phyloP scores from a whole-genome alignment of 306 rosid genomes.

The Alnus glutinosa region DNA sequence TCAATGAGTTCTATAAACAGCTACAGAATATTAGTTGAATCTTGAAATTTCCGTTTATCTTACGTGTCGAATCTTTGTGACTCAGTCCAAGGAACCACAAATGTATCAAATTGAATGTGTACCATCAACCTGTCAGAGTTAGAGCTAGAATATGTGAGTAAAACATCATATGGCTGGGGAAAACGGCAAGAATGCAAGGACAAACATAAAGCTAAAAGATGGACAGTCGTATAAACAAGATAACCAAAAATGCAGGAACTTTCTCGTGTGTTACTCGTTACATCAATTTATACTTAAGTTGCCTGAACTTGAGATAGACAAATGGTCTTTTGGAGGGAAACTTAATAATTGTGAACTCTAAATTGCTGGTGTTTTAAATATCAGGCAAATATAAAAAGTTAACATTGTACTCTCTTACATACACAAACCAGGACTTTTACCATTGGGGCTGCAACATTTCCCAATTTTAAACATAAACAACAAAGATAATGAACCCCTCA shows the following conservation, averaged over 20 bases:
- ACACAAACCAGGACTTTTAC: background rate
- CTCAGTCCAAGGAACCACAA: conserved; percentile 1
- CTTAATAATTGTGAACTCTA: background rate
- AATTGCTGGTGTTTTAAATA: background rate
- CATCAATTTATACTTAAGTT: background rate
- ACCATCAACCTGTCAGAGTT: conserved; percentile 5
- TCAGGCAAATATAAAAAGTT: background rate
- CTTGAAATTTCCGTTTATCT: conserved; percentile 17
- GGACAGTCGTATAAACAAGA: background rate
- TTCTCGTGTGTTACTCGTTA: background rate
- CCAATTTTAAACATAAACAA: background rate
- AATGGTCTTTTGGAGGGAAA: background rate
- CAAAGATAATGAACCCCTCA: conserved; percentile 1
- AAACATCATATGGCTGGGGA: conserved; percentile 4
- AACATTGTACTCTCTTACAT: background rate
- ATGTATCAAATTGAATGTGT: conserved; percentile 2
- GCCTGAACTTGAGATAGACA: background rate
- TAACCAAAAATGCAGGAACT: background rate
- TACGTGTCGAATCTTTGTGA: conserved; percentile 6
- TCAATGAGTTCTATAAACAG: conserved; percentile 18
- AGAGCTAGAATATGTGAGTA: background rate
- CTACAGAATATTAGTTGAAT: conserved; percentile 20
- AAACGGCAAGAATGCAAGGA: conserved; percentile 6
- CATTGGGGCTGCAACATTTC: background rate
- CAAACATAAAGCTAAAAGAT: background rate